Conservation (phyloP, 139 green algal species). For the Monoraphidium neglectum region DNA sequence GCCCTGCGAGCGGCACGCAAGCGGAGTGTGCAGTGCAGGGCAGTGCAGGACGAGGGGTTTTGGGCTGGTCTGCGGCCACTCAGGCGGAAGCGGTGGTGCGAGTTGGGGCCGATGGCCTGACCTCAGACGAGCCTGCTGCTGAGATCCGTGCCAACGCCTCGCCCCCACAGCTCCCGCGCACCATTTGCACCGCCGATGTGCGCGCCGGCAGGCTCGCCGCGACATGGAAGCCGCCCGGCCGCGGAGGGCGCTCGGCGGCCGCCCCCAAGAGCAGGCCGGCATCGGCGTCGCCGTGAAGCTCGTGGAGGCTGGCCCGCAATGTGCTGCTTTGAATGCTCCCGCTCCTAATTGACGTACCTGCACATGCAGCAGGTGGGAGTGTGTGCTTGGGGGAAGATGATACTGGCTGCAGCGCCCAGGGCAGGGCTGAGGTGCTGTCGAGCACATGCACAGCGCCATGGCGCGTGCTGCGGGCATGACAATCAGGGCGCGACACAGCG, state of each 20-base stretch:
- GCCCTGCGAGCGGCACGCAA: conserved; percentile 5
- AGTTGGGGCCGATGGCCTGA: background rate
- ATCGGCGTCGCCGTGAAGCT: background rate
- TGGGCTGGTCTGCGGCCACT: background rate
- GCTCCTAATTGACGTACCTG: conserved; percentile 10
- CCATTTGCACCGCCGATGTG: background rate
- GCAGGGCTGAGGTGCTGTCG: background rate
- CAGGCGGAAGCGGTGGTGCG: background rate
- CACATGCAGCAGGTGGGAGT: background rate
- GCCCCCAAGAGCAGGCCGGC: background rate
- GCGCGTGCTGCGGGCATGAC: background rate
- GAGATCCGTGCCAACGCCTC: background rate
- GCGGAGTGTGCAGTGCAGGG: background rate
- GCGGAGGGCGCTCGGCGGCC: background rate
- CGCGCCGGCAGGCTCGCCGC: background rate
- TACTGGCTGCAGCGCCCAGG: background rate
- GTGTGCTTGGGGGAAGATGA: background rate
- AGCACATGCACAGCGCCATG: background rate
- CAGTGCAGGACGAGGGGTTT: background rate
- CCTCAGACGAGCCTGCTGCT: background rate
- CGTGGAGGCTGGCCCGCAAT: conserved; percentile 3
- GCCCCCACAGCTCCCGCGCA: background rate
- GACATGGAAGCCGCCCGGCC: background rate
- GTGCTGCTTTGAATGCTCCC: conserved; percentile 30
- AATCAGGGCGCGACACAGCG: background rate